Evolutionary conservation across 2,329 filamentous ascomycete genomes (phyloP).

Genomic region (Pseudogymnoascus sp.): DNA sequence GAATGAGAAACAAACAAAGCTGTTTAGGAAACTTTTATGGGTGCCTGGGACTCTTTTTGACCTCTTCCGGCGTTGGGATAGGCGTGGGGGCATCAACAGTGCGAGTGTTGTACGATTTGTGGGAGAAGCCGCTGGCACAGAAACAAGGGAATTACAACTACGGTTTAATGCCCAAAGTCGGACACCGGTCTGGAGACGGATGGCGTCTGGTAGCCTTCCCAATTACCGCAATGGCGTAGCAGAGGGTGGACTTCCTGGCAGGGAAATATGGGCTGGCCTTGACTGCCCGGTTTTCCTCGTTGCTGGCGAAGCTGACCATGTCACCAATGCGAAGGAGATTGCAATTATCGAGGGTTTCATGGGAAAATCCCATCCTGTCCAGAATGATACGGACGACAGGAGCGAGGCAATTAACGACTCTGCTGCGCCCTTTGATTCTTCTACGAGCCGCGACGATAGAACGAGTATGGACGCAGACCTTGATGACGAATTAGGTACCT

Average conservation of each 20-base stretch:
- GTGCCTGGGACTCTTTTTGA: slow-evolving; percentile 69
- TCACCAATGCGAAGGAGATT: slow-evolving; percentile 67
- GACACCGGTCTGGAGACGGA: slow-evolving; percentile 74
- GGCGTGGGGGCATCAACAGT: slow-evolving; percentile 69
- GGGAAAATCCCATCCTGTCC: slow-evolving; percentile 20
- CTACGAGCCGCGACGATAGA: background rate
- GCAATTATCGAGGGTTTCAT: slow-evolving; percentile 53
- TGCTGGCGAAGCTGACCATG: slow-evolving; percentile 65
- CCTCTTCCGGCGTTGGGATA: slow-evolving; percentile 69
- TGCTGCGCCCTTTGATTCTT: slow-evolving; percentile 40
- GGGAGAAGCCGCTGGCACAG: slow-evolving; percentile 55
- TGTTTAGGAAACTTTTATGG: slow-evolving; percentile 51
- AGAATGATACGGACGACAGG: slow-evolving; percentile 23
- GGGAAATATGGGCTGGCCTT: slow-evolving; percentile 64
- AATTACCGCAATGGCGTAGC: slow-evolving; percentile 45
- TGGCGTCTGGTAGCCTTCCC: slow-evolving; percentile 66
- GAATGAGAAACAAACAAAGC: slow-evolving; percentile 42
- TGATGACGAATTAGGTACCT: background rate
- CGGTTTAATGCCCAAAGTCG: slow-evolving; percentile 76
- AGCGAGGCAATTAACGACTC: slow-evolving; percentile 39
- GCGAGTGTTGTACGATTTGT: slow-evolving; percentile 72
- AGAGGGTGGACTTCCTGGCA: slow-evolving; percentile 59
- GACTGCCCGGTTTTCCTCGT: slow-evolving; percentile 69
- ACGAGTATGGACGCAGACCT: background rate
- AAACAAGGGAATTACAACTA: slow-evolving; percentile 60